Evolutionary conservation across 2,329 filamentous ascomycete genomes (phyloP).

Genomic region (Botrytis aclada): DNA sequence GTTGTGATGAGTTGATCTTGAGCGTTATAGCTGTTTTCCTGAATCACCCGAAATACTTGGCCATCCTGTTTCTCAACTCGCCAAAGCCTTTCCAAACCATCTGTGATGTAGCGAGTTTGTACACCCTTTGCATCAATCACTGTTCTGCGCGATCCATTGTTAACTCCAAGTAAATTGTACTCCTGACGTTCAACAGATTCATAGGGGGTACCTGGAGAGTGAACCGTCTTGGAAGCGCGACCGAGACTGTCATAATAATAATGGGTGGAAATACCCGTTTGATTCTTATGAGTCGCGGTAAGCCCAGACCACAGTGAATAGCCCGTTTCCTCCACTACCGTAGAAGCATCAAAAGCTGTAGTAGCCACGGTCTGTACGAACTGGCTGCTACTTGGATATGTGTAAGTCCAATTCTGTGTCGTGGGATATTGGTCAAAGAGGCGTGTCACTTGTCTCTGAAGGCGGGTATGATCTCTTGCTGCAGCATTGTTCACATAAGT

Average conservation of each 20-base stretch:
- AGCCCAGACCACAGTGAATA: conserved; percentile 12
- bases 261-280: not conserved
- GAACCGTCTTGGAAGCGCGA: not conserved
- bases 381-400: not conserved
- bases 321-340: not conserved
- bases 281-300: not conserved
- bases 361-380: not conserved
- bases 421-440: conserved; percentile 4
- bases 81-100: conserved; percentile 9
- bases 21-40: conserved; percentile 10
- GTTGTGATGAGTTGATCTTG: conserved; percentile 4
- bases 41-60: conserved; percentile 1
- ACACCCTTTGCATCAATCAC: conserved; percentile 2
- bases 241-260: conserved; percentile 7
- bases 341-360: conserved; percentile 7
- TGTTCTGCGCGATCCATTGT: not conserved
- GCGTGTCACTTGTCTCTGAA: conserved; percentile 2
- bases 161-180: not conserved
- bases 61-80: conserved; percentile 6
- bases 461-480: conserved; percentile 4
- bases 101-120: conserved; percentile 12
- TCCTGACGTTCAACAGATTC: not conserved
- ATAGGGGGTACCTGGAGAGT: not conserved
- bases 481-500: conserved; percentile 6
- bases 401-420: conserved; percentile 7